A percentile compares a stretch with the other conserved stretches of the same genome.
These are phyloP conservation scores for Oryza coarctata DNA, from an alignment of 176 grass and related monocot species.

Conservation along the genomic window DNA sequence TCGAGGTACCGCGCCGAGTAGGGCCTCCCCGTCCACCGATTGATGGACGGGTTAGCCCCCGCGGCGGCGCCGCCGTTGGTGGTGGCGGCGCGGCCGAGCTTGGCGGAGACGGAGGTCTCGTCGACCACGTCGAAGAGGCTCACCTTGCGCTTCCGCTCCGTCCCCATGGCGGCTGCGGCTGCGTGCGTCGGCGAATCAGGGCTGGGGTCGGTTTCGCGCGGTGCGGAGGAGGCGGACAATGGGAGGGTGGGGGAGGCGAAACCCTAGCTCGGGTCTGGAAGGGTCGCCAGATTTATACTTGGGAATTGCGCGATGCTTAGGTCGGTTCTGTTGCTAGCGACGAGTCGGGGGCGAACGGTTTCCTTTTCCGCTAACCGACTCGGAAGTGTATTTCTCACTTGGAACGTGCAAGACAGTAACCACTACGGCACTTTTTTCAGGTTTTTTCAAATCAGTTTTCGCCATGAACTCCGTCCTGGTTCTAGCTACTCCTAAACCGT, in stretches of 20 bases:
- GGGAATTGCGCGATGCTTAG: background rate
- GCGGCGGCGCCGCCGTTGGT: conserved; percentile 21
- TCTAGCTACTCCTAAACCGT: no score
- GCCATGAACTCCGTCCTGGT: no score
- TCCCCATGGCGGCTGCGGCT: conserved; percentile 49
- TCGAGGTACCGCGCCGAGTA: conserved; percentile 73
- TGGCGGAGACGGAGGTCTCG: conserved; percentile 68
- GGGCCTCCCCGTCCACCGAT: conserved; percentile 79
- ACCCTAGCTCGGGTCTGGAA: conserved; percentile 51
- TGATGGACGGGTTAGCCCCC: conserved; percentile 48
- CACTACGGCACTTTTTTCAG: no score
- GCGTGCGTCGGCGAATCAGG: background rate
- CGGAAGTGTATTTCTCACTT: no score
- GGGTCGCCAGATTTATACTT: conserved; percentile 45
- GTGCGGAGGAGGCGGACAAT: background rate
- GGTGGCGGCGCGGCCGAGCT: conserved; percentile 47
- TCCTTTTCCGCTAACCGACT: background rate
- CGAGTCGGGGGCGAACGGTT: background rate
- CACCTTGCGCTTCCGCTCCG: conserved; percentile 96
- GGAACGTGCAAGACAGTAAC: no score
- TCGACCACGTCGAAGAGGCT: conserved; percentile 95
- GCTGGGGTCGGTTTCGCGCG: background rate
- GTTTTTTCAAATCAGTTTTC: no score
- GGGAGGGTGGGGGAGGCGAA: conserved; percentile 32
- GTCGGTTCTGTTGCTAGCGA: no score